A percentile compares a stretch with the other conserved stretches of the same genome.
These are phyloP conservation scores for Amoeboaphelidium protococcarum DNA, from an alignment of 371 early-diverging fungal species.

Conservation along the genomic window DNA sequence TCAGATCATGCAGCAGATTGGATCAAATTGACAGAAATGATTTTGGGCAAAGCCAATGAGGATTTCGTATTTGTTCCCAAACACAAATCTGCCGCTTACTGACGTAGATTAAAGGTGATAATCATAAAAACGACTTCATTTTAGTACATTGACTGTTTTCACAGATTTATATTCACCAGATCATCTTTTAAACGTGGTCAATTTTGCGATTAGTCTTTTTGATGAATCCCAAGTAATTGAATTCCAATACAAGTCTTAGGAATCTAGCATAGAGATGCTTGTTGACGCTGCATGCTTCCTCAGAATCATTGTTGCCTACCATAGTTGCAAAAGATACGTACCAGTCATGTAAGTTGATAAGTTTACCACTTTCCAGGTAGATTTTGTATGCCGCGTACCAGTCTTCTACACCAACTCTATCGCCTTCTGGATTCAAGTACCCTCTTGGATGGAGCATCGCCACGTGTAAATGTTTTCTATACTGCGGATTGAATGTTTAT, in stretches of 20 bases:
- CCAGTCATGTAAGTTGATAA: constrained; percentile 83
- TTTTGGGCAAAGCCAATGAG: constrained; percentile 1
- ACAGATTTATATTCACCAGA: no score
- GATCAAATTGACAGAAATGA: constrained; percentile 43
- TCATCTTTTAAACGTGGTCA: constrained; percentile 62
- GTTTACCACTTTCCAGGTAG: constrained; percentile 61
- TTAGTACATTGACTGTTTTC: no score
- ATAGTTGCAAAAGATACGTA: constrained; percentile 47
- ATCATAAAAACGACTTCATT: no score
- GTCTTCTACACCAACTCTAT: no score
- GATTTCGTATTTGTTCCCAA: background rate
- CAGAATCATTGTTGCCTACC: constrained; percentile 24
- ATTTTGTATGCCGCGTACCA: constrained; percentile 60
- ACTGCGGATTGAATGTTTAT: no score
- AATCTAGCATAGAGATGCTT: constrained; percentile 30
- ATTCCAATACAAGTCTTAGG: constrained; percentile 44
- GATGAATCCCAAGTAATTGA: constrained; percentile 66
- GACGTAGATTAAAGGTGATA: no score
- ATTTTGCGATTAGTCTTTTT: constrained; percentile 62
- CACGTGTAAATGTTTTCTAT: no score
- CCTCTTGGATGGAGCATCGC: no score
- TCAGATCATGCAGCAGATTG: constrained; percentile 50
- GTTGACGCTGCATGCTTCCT: no score
- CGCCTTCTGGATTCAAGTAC: no score
- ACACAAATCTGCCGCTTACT: background rate